Evolutionary conservation across 495 filamentous ascomycete species (phyloP).

Genomic region (Lophiotrema nucula): DNA sequence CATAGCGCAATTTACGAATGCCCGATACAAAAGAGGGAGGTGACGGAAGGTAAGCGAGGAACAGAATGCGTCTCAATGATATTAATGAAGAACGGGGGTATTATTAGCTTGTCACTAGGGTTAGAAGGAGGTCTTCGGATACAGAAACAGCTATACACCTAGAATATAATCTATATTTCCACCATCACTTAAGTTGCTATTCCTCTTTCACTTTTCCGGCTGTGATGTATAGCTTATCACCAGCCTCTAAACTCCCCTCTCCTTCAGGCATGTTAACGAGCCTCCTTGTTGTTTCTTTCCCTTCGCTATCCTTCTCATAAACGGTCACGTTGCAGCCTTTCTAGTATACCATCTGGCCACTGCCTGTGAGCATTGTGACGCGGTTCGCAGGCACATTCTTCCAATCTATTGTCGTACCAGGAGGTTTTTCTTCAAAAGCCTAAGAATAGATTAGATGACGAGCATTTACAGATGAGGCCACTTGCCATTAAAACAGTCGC

Average conservation of each 20-base stretch:
- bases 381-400: not conserved
- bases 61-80: conserved; percentile 10
- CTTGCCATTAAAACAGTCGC: not conserved
- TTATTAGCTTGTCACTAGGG: conserved; percentile 1
- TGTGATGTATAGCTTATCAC: not conserved
- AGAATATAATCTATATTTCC: conserved; percentile 1
- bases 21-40: not conserved
- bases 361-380: not conserved
- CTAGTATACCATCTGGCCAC: conserved; percentile 4
- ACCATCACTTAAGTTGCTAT: not conserved
- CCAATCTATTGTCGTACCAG: not conserved
- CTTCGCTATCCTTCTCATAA: conserved; percentile 1
- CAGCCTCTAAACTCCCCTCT: not conserved
- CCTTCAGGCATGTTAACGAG: not conserved
- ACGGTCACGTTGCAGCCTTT: conserved; percentile 2
- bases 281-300: not conserved
- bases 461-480: not conserved
- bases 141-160: conserved; percentile 7
- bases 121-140: not conserved
- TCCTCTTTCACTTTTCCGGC: conserved; percentile 1
- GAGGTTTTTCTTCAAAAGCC: not conserved
- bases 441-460: not conserved
- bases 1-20: not conserved
- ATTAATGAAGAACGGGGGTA: not conserved
- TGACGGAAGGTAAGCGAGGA: not conserved